Base-by-base conservation (phyloP, 1,284 basidiomycete genomes). In the Heterobasidion irregulare region DNA sequence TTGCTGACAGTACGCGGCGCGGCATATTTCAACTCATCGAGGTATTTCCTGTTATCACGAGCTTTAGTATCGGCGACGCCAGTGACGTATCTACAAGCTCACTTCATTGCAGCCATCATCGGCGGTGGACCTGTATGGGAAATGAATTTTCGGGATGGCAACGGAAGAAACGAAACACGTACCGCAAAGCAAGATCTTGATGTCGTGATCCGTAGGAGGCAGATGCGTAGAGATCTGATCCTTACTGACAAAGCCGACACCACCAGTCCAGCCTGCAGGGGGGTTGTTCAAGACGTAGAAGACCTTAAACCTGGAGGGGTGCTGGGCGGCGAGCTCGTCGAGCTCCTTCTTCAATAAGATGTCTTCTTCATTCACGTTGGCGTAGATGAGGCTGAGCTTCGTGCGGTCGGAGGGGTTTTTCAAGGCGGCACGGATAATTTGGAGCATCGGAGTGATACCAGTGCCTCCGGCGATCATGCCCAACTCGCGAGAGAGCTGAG, bases 31-130 rank as follows among this genome's bases (percentile, higher is more conserved):
- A 99, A 82, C 54, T 88, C 89, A 34, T 83, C 86, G 32, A 99
- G 81, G 69, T 96, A 86, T 78, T 89, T 94, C 78, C 90, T 93
- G 59, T 26, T 26, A 26, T 26, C 26, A 26, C 26, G 26, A 15
- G 18, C 8, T 15, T 47, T 2, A 53, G 33, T 2, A 45, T 33
- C 59, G 44, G 63, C 53, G 44, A 56, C 46, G 47, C 6, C 19
- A 8, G 45, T 6, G 33, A 38, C 13, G 18, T 26, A 32, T 44
- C 38, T 8, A 45, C n/a, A 33, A n/a, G 76, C 86, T 71, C 66
- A 92, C 91, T 98, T 98, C 94, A 98, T 98, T 49, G 94, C 96
- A 53, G 76, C 79, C 69, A 97, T 86, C 96, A 98, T 98, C 8
- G 95, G 95, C 19, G 95, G 94, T 56, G 96, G 96, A 52, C 92